A percentile compares a stretch with the other conserved stretches of the same genome.
Evolutionary conservation across 1,284 basidiomycete genomes (phyloP).

Genomic region (Dichomitus squalens): DNA sequence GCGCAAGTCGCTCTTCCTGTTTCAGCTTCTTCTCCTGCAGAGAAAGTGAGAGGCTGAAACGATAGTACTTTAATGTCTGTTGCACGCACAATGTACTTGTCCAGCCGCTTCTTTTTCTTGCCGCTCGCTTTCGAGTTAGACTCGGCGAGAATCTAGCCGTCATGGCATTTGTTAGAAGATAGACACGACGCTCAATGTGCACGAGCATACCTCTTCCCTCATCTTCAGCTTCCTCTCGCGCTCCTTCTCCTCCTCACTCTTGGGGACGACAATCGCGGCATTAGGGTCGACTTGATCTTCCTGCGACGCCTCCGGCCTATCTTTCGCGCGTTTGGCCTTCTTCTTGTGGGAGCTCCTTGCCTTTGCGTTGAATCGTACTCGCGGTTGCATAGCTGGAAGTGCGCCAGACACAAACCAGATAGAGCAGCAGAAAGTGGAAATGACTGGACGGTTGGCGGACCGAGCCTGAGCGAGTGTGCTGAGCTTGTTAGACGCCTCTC

Average conservation of each 20-base stretch:
- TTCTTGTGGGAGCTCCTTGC: slow-evolving; percentile 57
- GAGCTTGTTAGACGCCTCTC: slow-evolving; percentile 1
- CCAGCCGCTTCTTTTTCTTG: slow-evolving; percentile 80
- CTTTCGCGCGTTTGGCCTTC: slow-evolving; percentile 42
- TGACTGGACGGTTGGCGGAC: not conserved
- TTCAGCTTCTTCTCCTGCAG: slow-evolving; percentile 82
- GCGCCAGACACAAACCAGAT: not conserved
- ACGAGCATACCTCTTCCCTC: slow-evolving; percentile 56
- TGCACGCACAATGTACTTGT: slow-evolving; percentile 77
- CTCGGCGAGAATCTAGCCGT: slow-evolving; percentile 47
- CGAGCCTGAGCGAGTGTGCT: not conserved
- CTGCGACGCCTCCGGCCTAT: slow-evolving; percentile 10
- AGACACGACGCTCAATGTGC: not conserved
- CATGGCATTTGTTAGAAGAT: not conserved
- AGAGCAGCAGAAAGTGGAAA: not conserved
- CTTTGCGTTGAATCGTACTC: slow-evolving; percentile 53
- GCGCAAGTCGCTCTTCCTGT: slow-evolving; percentile 74
- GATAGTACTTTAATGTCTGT: not conserved
- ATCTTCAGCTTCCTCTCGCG: slow-evolving; percentile 60
- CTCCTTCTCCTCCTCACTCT: slow-evolving; percentile 65
- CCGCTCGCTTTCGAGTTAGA: slow-evolving; percentile 71
- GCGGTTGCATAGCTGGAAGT: slow-evolving; percentile 5
- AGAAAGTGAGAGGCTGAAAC: not conserved
- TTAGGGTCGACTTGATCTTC: slow-evolving; percentile 51
- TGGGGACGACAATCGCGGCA: slow-evolving; percentile 57